Percentiles rank a stretch among this genome's conserved stretches.
These are phyloP conservation scores for Dissophora globulifera DNA, from an alignment of 192 early-diverging fungal genomes.

Conservation along the genomic window DNA sequence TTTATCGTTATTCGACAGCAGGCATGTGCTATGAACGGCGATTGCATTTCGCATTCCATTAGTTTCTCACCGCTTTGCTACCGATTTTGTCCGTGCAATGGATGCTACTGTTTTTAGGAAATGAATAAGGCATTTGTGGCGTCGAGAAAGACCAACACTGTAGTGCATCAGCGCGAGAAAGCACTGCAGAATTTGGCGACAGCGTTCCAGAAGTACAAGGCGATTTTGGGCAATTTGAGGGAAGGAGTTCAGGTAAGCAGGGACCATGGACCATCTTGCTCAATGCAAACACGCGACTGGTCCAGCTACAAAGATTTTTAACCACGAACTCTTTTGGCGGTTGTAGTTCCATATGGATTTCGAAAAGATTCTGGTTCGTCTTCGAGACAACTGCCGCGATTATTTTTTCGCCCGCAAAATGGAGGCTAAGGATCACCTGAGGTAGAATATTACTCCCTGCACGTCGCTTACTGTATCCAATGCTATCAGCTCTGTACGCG, in stretches of 20 bases:
- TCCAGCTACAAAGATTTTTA: no score
- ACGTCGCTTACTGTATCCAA: no score
- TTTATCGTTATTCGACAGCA: background rate
- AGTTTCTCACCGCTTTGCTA: no score
- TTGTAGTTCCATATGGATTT: conserved; percentile 59
- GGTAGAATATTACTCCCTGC: conserved; percentile 47
- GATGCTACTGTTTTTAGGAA: no score
- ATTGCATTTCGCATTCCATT: no score
- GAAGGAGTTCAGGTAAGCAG: conserved; percentile 77
- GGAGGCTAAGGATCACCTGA: conserved; percentile 68
- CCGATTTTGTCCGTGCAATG: no score
- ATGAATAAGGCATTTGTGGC: conserved; percentile 75
- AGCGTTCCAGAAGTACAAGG: conserved; percentile 78
- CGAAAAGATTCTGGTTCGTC: conserved; percentile 68
- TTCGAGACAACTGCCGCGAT: conserved; percentile 73
- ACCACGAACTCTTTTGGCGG: no score
- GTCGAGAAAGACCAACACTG: conserved; percentile 65
- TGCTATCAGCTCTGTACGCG: no score
- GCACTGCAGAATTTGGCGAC: conserved; percentile 81
- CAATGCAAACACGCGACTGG: no score
- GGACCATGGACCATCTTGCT: conserved; percentile 1
- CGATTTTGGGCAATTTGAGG: conserved; percentile 77
- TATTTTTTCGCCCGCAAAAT: conserved; percentile 75
- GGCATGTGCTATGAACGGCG: no score
- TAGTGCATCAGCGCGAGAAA: conserved; percentile 76